Conservation (phyloP, 306 rosid species). For the Cucurbita ficifolia region DNA sequence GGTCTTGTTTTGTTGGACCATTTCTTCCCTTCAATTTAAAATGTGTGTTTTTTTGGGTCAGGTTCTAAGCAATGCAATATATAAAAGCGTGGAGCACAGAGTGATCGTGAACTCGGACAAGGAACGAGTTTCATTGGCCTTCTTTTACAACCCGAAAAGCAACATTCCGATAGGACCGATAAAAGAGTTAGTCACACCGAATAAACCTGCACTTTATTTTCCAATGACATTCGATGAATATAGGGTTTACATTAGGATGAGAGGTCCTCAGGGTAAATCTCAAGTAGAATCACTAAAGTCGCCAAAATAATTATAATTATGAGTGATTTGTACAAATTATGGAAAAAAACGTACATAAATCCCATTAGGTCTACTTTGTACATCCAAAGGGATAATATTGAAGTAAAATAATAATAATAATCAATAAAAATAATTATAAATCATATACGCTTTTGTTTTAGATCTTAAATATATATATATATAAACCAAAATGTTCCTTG, state of each 20-base stretch:
- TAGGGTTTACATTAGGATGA: constrained; percentile 61
- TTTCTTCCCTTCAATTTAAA: neutral
- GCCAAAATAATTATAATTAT: constrained; percentile 7
- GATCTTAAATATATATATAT: too few relatives aligned
- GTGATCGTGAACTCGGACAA: constrained; percentile 63
- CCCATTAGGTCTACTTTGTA: neutral
- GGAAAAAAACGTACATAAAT: neutral
- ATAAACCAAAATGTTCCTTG: too few relatives aligned
- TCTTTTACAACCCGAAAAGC: constrained; percentile 87
- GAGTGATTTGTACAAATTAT: neutral
- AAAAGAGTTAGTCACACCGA: constrained; percentile 35
- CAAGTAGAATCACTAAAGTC: constrained; percentile 64
- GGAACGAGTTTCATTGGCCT: constrained; percentile 73
- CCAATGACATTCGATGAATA: constrained; percentile 83
- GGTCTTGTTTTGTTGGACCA: constrained; percentile 10
- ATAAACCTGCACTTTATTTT: constrained; percentile 40
- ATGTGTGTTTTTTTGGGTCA: neutral
- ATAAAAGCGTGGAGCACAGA: constrained; percentile 89
- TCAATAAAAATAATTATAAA: neutral
- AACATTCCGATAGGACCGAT: constrained; percentile 60
- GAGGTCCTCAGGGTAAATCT: constrained; percentile 69
- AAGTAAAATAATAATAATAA: neutral
- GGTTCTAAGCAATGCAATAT: constrained; percentile 73
- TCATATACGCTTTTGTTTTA: neutral
- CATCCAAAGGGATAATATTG: neutral